Evolutionary conservation across 768 basidiomycete genomes (phyloP), one percentile per base, ranked within the genome.

Genomic region (Rhizopogon rudus): DNA sequence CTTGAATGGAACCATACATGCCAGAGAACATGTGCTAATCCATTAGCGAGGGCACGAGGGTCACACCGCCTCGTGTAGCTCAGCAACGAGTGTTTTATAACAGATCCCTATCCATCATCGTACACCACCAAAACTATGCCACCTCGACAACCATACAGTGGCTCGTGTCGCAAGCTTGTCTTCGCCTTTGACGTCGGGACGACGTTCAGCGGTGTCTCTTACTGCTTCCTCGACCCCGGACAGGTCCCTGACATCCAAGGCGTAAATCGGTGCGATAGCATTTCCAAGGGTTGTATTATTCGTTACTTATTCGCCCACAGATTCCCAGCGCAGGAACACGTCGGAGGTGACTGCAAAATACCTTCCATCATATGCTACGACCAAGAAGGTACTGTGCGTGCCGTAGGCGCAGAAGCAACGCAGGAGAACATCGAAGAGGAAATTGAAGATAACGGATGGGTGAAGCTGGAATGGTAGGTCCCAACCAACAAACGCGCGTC

Each of bases 141-240:
- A 43, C 62, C 62, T 44, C 60, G 76, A 62, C 59, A 66, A 33
- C 70, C 73, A 2, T 79, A 76, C 66, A 62, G 60, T 31, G 81
- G 80, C 16, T n/a, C 67, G 7, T 55, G 61, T 31, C 73, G 74
- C 40, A 75, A 74, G 54, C 66, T 82, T 6, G 74, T 81, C 5
- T 57, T 82, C 25, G 78, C 78, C 0, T 77, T 82, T 39, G 81
- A 82, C 53, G 63, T 82, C 2, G 81, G 81, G 7, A 82, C 77
- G 1, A 81, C 78, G 2, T 80, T 66, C 45, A 80, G 79, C 35
- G 78, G 78, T 3, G 68, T 81, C 8, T 77, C 76, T 0, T 81
- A 81, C 56, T 60, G 65, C 41, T 62, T 71, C 39, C 68, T 71
- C 16, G 61, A 63, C 48, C 68, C 69, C 35, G 70, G 66, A 6